phyloP scores from a whole-genome alignment of 2,329 filamentous ascomycete species.

The Fusarium globosum region DNA sequence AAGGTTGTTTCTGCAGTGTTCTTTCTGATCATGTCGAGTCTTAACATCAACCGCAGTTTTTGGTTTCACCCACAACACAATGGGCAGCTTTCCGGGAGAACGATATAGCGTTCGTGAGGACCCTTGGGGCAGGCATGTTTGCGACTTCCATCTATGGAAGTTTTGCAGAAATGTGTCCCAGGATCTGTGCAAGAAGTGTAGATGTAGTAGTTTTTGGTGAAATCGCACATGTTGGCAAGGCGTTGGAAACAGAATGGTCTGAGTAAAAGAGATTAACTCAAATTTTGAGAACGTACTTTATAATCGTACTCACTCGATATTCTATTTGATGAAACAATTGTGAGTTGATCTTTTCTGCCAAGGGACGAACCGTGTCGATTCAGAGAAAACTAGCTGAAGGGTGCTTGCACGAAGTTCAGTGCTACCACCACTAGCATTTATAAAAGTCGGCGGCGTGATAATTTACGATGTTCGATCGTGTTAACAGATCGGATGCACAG shows the following conservation, averaged over 20 bases:
- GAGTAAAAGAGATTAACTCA: not conserved
- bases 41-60: not conserved
- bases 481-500: conserved; percentile 6
- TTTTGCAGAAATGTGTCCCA: conserved; percentile 76
- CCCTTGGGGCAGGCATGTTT: conserved; percentile 69
- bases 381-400: not conserved
- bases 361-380: not conserved
- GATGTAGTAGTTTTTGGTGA: conserved; percentile 81
- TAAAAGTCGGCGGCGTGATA: not conserved
- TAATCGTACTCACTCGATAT: conserved; percentile 1
- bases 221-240: conserved; percentile 65
- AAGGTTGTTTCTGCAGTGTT: not conserved
- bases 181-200: conserved; percentile 78
- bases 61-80: conserved; percentile 54
- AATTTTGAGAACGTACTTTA: not conserved
- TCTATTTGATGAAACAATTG: not conserved
- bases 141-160: conserved; percentile 72
- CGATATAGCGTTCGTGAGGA: conserved; percentile 80
- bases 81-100: conserved; percentile 71
- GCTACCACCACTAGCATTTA: not conserved
- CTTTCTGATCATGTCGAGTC: conserved; percentile 9
- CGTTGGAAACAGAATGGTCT: not conserved
- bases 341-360: not conserved
- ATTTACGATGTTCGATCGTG: not conserved
- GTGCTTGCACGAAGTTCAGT: not conserved